Conservation (phyloP, 2,329 filamentous ascomycete genomes). For the Thielaviopsis populi region DNA sequence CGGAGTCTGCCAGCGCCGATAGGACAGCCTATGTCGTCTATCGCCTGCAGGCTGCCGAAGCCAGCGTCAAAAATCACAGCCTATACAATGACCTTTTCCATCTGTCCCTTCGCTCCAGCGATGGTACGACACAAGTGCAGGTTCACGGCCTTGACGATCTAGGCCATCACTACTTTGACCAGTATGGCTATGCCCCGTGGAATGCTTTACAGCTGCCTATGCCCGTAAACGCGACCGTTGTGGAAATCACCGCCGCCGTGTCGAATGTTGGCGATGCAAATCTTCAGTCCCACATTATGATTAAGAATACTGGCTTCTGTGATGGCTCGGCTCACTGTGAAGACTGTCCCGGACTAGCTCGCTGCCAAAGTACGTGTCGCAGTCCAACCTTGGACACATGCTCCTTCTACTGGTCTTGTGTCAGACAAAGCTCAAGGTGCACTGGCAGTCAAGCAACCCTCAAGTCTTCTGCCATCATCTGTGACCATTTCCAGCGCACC, state of each 20-base stretch:
- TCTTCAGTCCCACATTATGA: slow-evolving; percentile 8
- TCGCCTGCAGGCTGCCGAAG: slow-evolving; percentile 7
- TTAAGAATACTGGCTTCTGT: slow-evolving; percentile 11
- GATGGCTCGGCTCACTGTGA: slow-evolving; percentile 4
- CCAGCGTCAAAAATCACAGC: neutral
- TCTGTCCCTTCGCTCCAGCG: slow-evolving; percentile 1
- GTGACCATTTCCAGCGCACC: slow-evolving; percentile 8
- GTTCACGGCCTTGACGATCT: slow-evolving; percentile 8
- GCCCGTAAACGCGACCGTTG: neutral
- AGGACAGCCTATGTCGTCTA: slow-evolving; percentile 10
- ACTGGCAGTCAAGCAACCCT: neutral
- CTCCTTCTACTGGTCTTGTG: slow-evolving; percentile 13
- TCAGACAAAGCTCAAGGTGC: slow-evolving; percentile 6
- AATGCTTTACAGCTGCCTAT: slow-evolving; percentile 8
- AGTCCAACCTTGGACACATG: slow-evolving; percentile 5
- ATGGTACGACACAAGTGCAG: slow-evolving; percentile 3
- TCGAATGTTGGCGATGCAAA: slow-evolving; percentile 1
- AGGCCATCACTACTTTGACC: slow-evolving; percentile 13
- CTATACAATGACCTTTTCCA: slow-evolving; percentile 12
- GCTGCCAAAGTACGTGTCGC: slow-evolving; percentile 10
- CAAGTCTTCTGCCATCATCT: slow-evolving; percentile 4
- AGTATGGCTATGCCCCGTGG: slow-evolving; percentile 11
- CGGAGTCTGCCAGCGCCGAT: neutral
- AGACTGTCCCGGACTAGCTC: slow-evolving; percentile 12
- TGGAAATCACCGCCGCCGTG: slow-evolving; percentile 6